Evolutionary conservation across 2,329 filamentous ascomycete genomes (phyloP), one percentile per base, ranked within the genome.

Genomic region (Colletotrichum liaoningense): DNA sequence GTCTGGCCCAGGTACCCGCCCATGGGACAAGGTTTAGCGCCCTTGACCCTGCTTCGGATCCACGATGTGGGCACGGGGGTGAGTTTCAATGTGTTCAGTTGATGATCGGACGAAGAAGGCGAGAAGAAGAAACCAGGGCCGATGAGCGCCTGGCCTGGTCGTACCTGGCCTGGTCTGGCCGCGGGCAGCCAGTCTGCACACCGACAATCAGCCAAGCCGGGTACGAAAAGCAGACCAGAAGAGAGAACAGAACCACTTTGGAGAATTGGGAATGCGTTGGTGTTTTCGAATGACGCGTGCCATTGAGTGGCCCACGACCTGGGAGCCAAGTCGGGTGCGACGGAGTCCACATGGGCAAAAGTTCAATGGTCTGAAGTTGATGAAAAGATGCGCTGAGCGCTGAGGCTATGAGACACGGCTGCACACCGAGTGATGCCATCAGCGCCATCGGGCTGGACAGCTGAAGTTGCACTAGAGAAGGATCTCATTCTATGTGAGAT

Each of bases 31-130:
- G 70, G 24, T 60, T 69, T 69, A 64, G 70, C 70, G 66, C 70
- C 66, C 70, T 59, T 69, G 66, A 73, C 70, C 70, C 70, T 69
- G 66, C 55, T 14, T 12, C 33, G 42, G 66, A 72, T 65, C 70
- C 70, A 69, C 59, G 59, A 55, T 52, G 70, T 73, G 70, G 70
- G 42, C 59, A 69, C 59, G 69, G 65, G 66, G 65, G 52, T 69
- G 35, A 59, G 55, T 72, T 63, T 63, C 59, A 64, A 69, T 59
- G 65, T 69, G 54, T 72, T 56, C 54, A 69, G 65, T 69, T 69
- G 69, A 69, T 59, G 54, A 69, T 60, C 54, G 46, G 70, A 69
- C 66, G 70, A 69, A 60, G 58, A 60, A 24, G 49, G 59, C 33
- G 42, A 69, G 24, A 49, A 49, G 33, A 69, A 55, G 8, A 69